phyloP scores from a whole-genome alignment of 2,329 filamentous ascomycete species.

The Colletotrichum chrysophilum region DNA sequence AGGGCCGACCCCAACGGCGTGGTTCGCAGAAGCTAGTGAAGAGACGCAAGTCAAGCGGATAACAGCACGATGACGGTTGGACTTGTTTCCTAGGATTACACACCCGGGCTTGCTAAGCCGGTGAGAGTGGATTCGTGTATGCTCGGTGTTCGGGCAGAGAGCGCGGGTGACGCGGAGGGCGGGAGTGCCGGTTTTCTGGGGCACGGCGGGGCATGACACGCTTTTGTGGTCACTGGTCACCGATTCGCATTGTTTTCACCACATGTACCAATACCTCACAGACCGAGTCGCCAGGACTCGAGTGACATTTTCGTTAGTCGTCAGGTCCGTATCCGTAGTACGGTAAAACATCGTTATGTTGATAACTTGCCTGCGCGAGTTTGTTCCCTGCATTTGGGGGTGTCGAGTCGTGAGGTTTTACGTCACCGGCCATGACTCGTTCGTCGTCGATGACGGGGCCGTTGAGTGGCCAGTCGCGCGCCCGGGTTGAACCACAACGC shows the following conservation, averaged over 20 bases:
- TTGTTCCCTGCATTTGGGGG: not conserved
- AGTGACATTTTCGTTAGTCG: not conserved
- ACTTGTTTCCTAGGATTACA: not conserved
- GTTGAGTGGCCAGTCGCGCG: not conserved
- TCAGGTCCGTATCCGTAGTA: not conserved
- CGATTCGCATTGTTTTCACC: not conserved
- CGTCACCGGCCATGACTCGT: slow-evolving; percentile 19
- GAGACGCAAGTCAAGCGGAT: not conserved
- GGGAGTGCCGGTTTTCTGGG: not conserved
- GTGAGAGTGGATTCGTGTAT: not conserved
- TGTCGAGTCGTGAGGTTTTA: not conserved
- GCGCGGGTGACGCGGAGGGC: not conserved
- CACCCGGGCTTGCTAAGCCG: not conserved
- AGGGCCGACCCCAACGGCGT: not conserved
- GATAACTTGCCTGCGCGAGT: not conserved
- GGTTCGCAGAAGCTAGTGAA: not conserved
- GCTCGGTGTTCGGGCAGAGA: not conserved
- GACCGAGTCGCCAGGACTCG: not conserved
- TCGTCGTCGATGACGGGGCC: not conserved
- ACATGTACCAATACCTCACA: not conserved
- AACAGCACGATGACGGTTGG: not conserved
- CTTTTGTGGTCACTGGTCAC: not conserved
- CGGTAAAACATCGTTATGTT: not conserved
- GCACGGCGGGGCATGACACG: not conserved
- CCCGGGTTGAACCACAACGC: not conserved